phyloP scores from a whole-genome alignment of 2,329 filamentous ascomycete genomes.

The Cercospora sp. region DNA sequence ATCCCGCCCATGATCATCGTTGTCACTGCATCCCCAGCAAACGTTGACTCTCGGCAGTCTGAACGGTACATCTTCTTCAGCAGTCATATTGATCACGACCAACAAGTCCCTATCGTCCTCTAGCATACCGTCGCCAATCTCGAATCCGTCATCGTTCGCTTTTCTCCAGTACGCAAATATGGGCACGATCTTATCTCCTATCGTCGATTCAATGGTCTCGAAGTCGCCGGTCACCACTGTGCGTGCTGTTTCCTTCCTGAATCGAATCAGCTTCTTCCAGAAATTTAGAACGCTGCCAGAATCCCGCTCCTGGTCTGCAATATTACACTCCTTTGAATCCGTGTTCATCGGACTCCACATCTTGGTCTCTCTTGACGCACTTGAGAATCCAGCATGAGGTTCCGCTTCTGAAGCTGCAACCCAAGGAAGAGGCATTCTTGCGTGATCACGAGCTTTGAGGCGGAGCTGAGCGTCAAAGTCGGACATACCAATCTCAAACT shows the following conservation, averaged over 20 bases:
- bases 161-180: constrained; percentile 26
- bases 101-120: constrained; percentile 16
- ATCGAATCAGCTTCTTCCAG: constrained; percentile 23
- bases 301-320: constrained; percentile 16
- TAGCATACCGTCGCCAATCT: neutral
- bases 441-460: constrained; percentile 66
- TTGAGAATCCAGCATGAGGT: constrained; percentile 61
- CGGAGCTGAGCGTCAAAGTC: constrained; percentile 54
- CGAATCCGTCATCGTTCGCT: neutral
- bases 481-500: constrained; percentile 32
- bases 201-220: constrained; percentile 13
- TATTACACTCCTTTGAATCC: constrained; percentile 23
- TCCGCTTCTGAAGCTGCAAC: constrained; percentile 23
- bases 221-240: constrained; percentile 26
- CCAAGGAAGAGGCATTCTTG: constrained; percentile 46
- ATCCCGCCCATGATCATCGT: neutral
- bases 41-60: constrained; percentile 7
- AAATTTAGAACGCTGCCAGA: constrained; percentile 20
- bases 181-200: constrained; percentile 7
- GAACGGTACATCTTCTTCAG: constrained; percentile 14
- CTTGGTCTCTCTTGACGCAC: neutral
- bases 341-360: constrained; percentile 31
- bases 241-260: constrained; percentile 19
- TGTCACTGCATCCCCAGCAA: neutral
- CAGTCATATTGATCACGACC: constrained; percentile 26